Conservation (phyloP, 805 yeast genomes). For the Nakazawaea siamensis region DNA sequence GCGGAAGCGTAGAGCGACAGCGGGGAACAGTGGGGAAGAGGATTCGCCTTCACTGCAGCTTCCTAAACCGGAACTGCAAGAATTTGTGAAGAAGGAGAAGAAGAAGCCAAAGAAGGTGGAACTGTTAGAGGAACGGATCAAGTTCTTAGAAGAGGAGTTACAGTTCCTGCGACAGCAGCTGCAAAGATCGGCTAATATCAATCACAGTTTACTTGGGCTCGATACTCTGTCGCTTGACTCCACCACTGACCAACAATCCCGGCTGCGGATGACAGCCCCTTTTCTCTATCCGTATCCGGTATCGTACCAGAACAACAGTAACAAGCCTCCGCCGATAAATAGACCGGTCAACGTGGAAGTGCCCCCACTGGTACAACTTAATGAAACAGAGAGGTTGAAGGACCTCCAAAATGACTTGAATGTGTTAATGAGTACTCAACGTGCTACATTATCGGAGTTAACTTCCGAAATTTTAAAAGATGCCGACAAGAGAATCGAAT, state of each 20-base stretch:
- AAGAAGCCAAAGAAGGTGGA: constrained; percentile 1
- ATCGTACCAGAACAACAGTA: not conserved
- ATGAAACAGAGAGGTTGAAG: constrained; percentile 15
- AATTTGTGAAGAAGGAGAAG: not conserved
- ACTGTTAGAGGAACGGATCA: constrained; percentile 2
- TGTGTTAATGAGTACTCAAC: constrained; percentile 25
- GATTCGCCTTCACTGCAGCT: constrained; percentile 11
- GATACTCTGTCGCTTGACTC: too few relatives aligned
- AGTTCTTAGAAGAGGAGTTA: constrained; percentile 6
- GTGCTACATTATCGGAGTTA: constrained; percentile 28
- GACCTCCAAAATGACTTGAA: constrained; percentile 34
- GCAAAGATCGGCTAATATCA: too few relatives aligned
- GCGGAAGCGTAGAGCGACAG: constrained; percentile 25
- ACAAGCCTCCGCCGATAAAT: not conserved
- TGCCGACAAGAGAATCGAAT: constrained; percentile 32
- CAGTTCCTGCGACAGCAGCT: constrained; percentile 1
- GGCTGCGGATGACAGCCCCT: too few relatives aligned
- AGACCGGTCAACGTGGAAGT: constrained; percentile 6
- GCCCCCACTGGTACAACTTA: not conserved
- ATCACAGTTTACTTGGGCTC: too few relatives aligned
- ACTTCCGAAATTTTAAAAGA: constrained; percentile 37
- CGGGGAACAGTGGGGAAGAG: too few relatives aligned
- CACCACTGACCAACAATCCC: too few relatives aligned
- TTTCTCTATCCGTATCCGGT: not conserved
- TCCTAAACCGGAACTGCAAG: not conserved